phyloP scores from a whole-genome alignment of 306 rosid genomes.

The Ormosia semicastrata region DNA sequence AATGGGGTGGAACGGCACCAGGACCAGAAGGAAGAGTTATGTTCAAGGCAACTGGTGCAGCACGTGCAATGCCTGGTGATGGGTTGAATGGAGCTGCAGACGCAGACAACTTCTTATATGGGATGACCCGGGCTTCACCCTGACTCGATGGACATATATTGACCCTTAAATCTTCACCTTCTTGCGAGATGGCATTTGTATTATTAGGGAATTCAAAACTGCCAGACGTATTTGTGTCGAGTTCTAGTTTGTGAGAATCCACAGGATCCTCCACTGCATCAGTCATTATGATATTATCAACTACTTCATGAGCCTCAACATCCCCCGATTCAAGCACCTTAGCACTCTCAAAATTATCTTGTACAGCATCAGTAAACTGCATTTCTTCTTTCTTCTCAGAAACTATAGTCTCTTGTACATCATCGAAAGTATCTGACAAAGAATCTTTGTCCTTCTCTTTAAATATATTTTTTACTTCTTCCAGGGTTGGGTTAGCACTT shows the following conservation, averaged over 20 bases:
- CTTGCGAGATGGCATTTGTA: constrained; percentile 36
- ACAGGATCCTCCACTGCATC: constrained; percentile 35
- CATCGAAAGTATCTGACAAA: constrained; percentile 33
- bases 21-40: constrained; percentile 59
- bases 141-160: constrained; percentile 35
- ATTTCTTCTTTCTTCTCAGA: constrained; percentile 47
- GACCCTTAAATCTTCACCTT: constrained; percentile 51
- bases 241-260: constrained; percentile 37
- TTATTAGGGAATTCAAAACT: constrained; percentile 42
- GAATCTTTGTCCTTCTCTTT: constrained; percentile 35
- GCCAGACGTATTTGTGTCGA: constrained; percentile 39
- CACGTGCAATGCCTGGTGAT: constrained; percentile 50
- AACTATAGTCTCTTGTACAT: constrained; percentile 33
- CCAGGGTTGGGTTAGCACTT: constrained; percentile 31
- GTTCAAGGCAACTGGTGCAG: constrained; percentile 65
- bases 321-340: constrained; percentile 37
- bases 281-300: constrained; percentile 33
- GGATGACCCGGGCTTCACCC: constrained; percentile 47
- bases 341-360: constrained; percentile 39
- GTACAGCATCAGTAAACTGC: constrained; percentile 27
- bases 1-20: constrained; percentile 51
- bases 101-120: constrained; percentile 80
- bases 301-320: constrained; percentile 41
- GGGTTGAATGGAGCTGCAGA: constrained; percentile 91
- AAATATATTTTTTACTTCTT: constrained; percentile 29